Conservation (phyloP, 169 alveolate genomes). For the Toxoplasma gondii region DNA sequence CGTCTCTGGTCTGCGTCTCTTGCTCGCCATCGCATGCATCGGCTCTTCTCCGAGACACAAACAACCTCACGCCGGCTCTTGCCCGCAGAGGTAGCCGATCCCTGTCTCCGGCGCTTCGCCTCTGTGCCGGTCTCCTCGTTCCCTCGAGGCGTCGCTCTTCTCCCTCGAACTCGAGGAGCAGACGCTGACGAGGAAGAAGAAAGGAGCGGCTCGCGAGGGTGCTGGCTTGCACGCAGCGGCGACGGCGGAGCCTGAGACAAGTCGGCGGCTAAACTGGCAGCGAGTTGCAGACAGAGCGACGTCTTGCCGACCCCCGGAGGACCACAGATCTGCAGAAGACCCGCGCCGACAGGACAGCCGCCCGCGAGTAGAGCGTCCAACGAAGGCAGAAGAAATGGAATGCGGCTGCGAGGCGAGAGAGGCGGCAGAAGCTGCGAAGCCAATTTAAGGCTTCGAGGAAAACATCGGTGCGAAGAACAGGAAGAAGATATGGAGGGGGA, state of each 20-base stretch:
- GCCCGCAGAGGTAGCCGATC: no score
- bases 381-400: slow-evolving; percentile 18
- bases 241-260: background rate
- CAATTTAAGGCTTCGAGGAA: background rate
- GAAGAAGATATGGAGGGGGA: background rate
- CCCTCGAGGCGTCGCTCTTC: no score
- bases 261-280: slow-evolving; percentile 1
- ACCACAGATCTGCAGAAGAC: background rate
- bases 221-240: background rate
- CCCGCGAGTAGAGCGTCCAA: background rate
- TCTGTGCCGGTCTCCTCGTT: no score
- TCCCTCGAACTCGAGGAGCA: no score
- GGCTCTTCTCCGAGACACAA: no score
- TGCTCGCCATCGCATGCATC: no score
- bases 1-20: background rate
- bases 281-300: slow-evolving; percentile 18
- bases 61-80: no score
- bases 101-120: no score
- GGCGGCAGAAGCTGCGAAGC: background rate
- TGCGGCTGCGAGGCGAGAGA: background rate
- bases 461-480: background rate
- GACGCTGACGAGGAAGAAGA: no score
- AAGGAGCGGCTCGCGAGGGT: no score
- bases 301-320: slow-evolving; percentile 35
- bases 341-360: background rate